Evolutionary conservation across 1,284 basidiomycete species (phyloP), one percentile per base, ranked within the genome.

Genomic region (Rhodotorula sp.): DNA sequence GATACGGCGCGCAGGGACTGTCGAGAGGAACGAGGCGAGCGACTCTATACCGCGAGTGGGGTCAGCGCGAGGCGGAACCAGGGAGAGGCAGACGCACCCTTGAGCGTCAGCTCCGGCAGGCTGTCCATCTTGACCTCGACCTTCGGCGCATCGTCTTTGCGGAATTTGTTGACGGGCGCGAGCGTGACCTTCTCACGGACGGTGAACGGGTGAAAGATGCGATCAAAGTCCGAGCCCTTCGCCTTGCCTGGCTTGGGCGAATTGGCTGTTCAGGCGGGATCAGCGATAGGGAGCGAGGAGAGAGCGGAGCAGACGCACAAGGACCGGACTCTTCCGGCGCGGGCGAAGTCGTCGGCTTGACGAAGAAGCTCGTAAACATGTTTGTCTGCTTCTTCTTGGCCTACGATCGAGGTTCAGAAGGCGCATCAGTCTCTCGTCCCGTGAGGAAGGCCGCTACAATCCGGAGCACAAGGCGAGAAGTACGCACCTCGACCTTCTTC

Each of bases 161-260:
- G 57, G 62, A 63, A 63, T 3, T 27, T 25, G 48, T 63, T 63
- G 88, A 88, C 46, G 62, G 78, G 64, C 81, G 78, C 81, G 91
- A 91, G 82, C 86, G 87, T 77, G 92, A 93, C 55, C 85, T 79
- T 0, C 90, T 89, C 8, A 91, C 91, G 25, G 72, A 90, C 75
- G 13, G 87, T 84, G 79, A 92, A 94, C 2, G 91, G 88, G 75
- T 87, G 89, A 83, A 94, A 94, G 0, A 85, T 84, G 75, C 83
- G 86, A 69, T 89, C 85, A 77, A 91, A 94, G 61, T 93, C 57
- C 61, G 25, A 36, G n/a, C 54, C 29, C n/a, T 32, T 22, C n/a
- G 51, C 6, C 48, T 59, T 65, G 50, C 41, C 50, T 3, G 65
- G 27, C 19, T 13, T 10, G 53, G 64, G 61, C 13, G 57, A 44